Evolutionary conservation across 1,284 basidiomycete species (phyloP).

Genomic region (Tilletia horrida): DNA sequence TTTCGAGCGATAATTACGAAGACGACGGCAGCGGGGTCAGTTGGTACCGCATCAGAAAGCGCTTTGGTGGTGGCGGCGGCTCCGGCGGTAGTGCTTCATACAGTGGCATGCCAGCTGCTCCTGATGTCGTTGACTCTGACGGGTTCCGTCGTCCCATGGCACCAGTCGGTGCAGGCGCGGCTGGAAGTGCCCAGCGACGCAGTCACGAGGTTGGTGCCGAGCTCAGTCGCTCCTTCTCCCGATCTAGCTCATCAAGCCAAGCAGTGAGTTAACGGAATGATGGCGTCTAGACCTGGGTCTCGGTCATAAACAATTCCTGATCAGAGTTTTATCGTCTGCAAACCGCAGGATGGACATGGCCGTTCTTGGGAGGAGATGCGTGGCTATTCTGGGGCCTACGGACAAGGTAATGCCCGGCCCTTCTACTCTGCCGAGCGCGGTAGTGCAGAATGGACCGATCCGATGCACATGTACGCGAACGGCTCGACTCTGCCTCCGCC

Average conservation of each 20-base stretch:
- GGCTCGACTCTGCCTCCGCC: no score
- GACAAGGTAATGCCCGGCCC: neutral
- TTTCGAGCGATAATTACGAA: conserved; percentile 13
- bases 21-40: neutral
- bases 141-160: conserved; percentile 8
- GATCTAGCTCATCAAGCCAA: neutral
- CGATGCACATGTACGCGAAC: no score
- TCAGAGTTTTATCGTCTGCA: neutral
- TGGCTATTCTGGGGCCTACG: neutral
- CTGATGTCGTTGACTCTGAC: neutral
- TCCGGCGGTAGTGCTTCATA: neutral
- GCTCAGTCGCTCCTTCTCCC: neutral
- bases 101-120: neutral
- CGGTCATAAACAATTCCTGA: neutral
- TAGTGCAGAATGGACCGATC: neutral
- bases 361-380: neutral
- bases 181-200: conserved; percentile 6
- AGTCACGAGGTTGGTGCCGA: neutral
- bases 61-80: no score
- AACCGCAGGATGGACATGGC: neutral
- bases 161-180: neutral
- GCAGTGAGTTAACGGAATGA: neutral
- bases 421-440: neutral
- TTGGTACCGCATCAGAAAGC: no score
- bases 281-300: neutral